These are phyloP conservation scores for Starmerella gropengiesseri DNA, from an alignment of 805 yeast species.

Conservation along the genomic window DNA sequence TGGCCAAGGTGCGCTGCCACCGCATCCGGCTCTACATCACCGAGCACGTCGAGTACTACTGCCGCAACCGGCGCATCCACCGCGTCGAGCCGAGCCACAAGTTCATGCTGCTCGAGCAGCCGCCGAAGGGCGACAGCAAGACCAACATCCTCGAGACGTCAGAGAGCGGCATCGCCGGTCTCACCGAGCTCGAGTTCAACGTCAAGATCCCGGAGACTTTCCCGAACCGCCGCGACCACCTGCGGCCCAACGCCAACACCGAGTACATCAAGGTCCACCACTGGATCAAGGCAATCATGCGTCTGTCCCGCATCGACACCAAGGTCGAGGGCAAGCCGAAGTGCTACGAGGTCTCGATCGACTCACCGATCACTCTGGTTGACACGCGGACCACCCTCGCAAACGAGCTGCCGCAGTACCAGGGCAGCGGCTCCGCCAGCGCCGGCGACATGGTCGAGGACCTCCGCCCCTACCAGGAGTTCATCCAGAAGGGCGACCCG, in stretches of 20 bases:
- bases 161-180: constrained; percentile 20
- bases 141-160: constrained; percentile 26
- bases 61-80: constrained; percentile 77
- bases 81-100: constrained; percentile 83
- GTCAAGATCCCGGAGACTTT: constrained; percentile 69
- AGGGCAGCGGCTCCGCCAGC: neutral
- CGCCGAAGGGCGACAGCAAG: constrained; percentile 25
- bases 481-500: constrained; percentile 16
- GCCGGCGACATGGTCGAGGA: constrained; percentile 12
- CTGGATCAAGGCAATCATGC: constrained; percentile 83
- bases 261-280: constrained; percentile 79
- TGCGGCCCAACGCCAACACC: constrained; percentile 78
- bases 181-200: constrained; percentile 75
- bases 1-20: constrained; percentile 79
- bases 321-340: constrained; percentile 47
- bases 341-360: constrained; percentile 89
- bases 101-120: constrained; percentile 65
- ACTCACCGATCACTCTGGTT: constrained; percentile 80
- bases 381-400: constrained; percentile 44
- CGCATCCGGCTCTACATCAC: constrained; percentile 76
- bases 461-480: constrained; percentile 20
- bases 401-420: constrained; percentile 32
- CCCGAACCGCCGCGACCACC: constrained; percentile 41
- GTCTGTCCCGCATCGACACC: constrained; percentile 60
- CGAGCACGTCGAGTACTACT: constrained; percentile 83